Percentiles rank a stretch among this genome's conserved stretches.
Conservation (phyloP, 768 basidiomycete species). For the Pisolithus microcarpus region DNA sequence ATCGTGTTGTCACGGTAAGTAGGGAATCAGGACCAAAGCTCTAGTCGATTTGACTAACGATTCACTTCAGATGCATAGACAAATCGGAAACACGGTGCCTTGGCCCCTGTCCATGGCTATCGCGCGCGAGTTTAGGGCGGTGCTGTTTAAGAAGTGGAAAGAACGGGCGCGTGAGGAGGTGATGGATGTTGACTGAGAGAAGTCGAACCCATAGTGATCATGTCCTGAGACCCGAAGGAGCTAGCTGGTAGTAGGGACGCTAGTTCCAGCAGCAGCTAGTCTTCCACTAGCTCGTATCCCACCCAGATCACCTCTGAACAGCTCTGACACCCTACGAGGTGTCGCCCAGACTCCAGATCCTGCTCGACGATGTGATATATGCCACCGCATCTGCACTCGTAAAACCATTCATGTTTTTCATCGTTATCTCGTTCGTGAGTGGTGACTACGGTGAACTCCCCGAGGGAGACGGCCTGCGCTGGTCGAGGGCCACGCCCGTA, state of each 20-base stretch:
- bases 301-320: conserved; percentile 84
- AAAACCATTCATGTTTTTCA: conserved; percentile 36
- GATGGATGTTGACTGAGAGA: conserved; percentile 28
- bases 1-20: conserved; percentile 57
- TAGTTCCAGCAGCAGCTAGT: conserved; percentile 10
- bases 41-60: neutral
- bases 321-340: conserved; percentile 63
- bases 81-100: conserved; percentile 78
- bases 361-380: conserved; percentile 47
- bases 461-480: conserved; percentile 71
- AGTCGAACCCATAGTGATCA: neutral
- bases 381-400: conserved; percentile 72
- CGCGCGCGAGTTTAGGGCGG: conserved; percentile 52
- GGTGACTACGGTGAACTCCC: conserved; percentile 44
- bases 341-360: conserved; percentile 63
- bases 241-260: neutral
- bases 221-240: neutral
- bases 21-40: neutral
- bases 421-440: conserved; percentile 29
- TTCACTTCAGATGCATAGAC: conserved; percentile 58
- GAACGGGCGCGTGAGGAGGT: conserved; percentile 29
- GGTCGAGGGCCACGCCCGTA: conserved; percentile 47
- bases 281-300: conserved; percentile 60
- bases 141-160: conserved; percentile 48
- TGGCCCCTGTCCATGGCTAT: conserved; percentile 58